Evolutionary conservation across 2,329 filamentous ascomycete genomes (phyloP).

Genomic region (Aspergillus sp.): DNA sequence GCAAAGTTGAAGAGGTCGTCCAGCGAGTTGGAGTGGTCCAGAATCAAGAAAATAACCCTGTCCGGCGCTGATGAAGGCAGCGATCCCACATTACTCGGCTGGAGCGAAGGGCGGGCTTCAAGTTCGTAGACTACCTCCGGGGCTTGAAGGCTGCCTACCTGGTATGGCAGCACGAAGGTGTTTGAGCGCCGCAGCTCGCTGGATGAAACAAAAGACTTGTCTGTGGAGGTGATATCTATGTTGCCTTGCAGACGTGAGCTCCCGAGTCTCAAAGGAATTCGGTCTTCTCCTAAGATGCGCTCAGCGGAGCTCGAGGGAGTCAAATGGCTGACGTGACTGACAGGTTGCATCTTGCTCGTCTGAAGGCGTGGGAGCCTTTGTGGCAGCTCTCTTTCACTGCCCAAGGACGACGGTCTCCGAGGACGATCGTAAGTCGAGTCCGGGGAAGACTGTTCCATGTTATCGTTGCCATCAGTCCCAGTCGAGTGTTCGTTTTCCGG

Average conservation of each 20-base stretch:
- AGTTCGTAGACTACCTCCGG: slow-evolving; percentile 25
- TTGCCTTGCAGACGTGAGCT: background rate
- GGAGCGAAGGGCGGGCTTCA: slow-evolving; percentile 17
- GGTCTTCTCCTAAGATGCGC: slow-evolving; percentile 1
- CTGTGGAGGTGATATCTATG: slow-evolving; percentile 8
- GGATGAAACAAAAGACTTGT: slow-evolving; percentile 17
- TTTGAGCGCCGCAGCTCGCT: slow-evolving; percentile 10
- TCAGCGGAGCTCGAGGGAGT: slow-evolving; percentile 3
- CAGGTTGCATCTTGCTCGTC: slow-evolving; percentile 9
- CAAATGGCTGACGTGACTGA: background rate
- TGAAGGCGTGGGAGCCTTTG: slow-evolving; percentile 17
- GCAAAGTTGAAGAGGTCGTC: slow-evolving; percentile 49
- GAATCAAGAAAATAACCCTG: slow-evolving; percentile 43
- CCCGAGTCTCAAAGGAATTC: slow-evolving; percentile 3
- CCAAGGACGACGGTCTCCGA: slow-evolving; percentile 10
- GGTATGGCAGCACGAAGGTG: slow-evolving; percentile 11
- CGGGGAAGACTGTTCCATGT: too few species aligned
- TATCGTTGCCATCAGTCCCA: slow-evolving; percentile 4
- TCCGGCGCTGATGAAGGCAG: slow-evolving; percentile 40
- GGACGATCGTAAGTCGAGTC: slow-evolving; percentile 3
- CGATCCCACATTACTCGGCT: slow-evolving; percentile 9
- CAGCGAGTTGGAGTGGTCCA: slow-evolving; percentile 40
- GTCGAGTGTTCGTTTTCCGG: too few species aligned
- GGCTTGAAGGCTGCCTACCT: slow-evolving; percentile 12
- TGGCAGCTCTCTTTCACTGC: slow-evolving; percentile 15